These are phyloP conservation scores for Globisporangium perplexum DNA, from an alignment of 352 stramenopile genomes.

Conservation along the genomic window DNA sequence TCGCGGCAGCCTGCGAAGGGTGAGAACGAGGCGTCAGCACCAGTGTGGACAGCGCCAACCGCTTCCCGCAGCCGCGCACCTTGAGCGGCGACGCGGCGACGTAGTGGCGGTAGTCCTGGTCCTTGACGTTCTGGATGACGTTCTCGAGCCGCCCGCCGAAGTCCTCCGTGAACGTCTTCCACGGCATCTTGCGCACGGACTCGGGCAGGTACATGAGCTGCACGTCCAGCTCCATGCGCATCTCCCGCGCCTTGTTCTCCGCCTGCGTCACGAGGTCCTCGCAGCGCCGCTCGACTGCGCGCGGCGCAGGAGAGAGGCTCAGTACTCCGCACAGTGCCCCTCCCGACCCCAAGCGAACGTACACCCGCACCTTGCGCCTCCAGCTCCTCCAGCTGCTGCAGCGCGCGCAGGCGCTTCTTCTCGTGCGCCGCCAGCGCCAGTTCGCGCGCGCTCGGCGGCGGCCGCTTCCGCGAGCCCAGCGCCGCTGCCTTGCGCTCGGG, in stretches of 20 bases:
- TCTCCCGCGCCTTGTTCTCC: constrained; percentile 49
- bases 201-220: constrained; percentile 73
- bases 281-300: constrained; percentile 61
- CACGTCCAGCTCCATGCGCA: constrained; percentile 73
- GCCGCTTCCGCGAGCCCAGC: constrained; percentile 22
- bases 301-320: too few species aligned
- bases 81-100: constrained; percentile 35
- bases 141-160: constrained; percentile 69
- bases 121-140: constrained; percentile 58
- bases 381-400: constrained; percentile 48
- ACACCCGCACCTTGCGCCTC: constrained; percentile 49
- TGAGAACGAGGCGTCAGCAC: too few species aligned
- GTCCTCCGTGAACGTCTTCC: constrained; percentile 78
- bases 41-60: too few species aligned
- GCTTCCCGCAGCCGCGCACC: constrained; percentile 11
- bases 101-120: constrained; percentile 20
- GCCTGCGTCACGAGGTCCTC: constrained; percentile 43
- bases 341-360: too few species aligned
- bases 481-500: constrained; percentile 20
- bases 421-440: constrained; percentile 14
- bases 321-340: too few species aligned
- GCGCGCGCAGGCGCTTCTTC: constrained; percentile 29
- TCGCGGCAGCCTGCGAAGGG: constrained; percentile 1
- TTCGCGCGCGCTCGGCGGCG: constrained; percentile 14
- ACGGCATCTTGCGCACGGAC: constrained; percentile 66